A percentile compares a stretch with the other conserved stretches of the same genome.
phyloP scores from a whole-genome alignment of 352 stramenopile species.

The Thalassiosira livingstoniorum region DNA sequence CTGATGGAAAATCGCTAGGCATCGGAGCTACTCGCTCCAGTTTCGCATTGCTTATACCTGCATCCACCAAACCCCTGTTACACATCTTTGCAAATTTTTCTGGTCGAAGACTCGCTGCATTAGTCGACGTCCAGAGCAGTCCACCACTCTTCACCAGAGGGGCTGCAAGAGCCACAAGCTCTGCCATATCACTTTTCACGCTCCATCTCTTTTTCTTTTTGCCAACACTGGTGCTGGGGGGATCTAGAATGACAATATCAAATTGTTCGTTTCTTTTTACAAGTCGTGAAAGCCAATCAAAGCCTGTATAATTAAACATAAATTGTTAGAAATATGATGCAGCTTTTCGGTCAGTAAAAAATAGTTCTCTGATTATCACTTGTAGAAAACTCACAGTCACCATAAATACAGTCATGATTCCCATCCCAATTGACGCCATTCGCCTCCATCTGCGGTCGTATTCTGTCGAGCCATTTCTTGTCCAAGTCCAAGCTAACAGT shows the following conservation, averaged over 20 bases:
- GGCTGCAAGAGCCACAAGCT: constrained; percentile 72
- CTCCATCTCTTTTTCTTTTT: constrained; percentile 84
- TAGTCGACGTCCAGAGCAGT: constrained; percentile 77
- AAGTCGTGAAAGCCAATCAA: constrained; percentile 80
- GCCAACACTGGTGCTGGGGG: constrained; percentile 77
- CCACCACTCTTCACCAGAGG: constrained; percentile 75
- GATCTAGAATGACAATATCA: constrained; percentile 85
- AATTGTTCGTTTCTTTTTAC: constrained; percentile 80
- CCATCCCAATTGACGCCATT: constrained; percentile 78
- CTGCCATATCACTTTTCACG: constrained; percentile 76
- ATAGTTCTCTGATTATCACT: no score
- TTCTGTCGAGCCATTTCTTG: constrained; percentile 82
- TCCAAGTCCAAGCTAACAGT: constrained; percentile 82
- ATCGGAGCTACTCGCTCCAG: constrained; percentile 80
- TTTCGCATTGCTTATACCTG: constrained; percentile 59
- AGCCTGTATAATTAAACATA: constrained; percentile 41
- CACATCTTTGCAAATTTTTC: constrained; percentile 76
- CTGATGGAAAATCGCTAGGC: constrained; percentile 75
- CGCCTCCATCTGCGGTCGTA: constrained; percentile 74
- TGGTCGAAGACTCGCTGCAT: constrained; percentile 64
- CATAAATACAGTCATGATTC: constrained; percentile 81
- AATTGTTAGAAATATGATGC: constrained; percentile 5
- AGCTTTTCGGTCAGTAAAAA: background rate
- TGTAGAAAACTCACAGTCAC: constrained; percentile 70
- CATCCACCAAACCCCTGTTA: constrained; percentile 72